Evolutionary conservation across 768 basidiomycete species (phyloP), one percentile per base, ranked within the genome.

Genomic region (Termitomyces sp.): DNA sequence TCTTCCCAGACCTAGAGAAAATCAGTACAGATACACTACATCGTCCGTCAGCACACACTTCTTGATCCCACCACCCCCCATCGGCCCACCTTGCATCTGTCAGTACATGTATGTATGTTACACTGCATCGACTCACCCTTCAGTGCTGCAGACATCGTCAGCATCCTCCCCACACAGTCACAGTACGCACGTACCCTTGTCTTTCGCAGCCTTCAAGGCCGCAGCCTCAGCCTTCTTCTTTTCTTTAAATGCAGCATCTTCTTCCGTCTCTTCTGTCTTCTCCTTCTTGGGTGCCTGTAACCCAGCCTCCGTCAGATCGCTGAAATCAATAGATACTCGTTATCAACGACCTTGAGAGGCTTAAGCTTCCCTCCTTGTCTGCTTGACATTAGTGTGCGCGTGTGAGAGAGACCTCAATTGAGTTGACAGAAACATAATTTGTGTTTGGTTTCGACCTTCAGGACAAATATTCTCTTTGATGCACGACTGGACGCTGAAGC

Each of bases 361-460:
- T 94, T 94, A 52, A 86, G 66, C 73, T 94, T 93, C 67, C 91
- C 91, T 59, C 88, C 89, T 77, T 89, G 86, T 74, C 89, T 81
- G 67, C 79, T 72, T 30, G 83, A 73, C 85, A 86, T 86, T 66
- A n/a, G 59, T 55, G 56, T 28, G 44, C 19, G 53, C 56, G 41
- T 57, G 45, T 35, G 21, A 19, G 47, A 51, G 53, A 44, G 45
- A 30, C 37, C 8, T 39, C 54, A 32, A 23, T 21, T 49, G 19
- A 19, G 5, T 41, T 54, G 0, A 7, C 34, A 34, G 39, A 47
- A 28, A 46, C 5, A 27, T 16, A n/a, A 45, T 25, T n/a, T 14
- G 3, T 55, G 46, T 61, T 60, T 60, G 57, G 37, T 42, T 51
- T 28, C 25, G 25, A 45, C 30, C 41, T 43, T 51, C 23, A 32